Base-by-base conservation (phyloP, 2,329 filamentous ascomycete species). In the Byssothecium circinans region DNA sequence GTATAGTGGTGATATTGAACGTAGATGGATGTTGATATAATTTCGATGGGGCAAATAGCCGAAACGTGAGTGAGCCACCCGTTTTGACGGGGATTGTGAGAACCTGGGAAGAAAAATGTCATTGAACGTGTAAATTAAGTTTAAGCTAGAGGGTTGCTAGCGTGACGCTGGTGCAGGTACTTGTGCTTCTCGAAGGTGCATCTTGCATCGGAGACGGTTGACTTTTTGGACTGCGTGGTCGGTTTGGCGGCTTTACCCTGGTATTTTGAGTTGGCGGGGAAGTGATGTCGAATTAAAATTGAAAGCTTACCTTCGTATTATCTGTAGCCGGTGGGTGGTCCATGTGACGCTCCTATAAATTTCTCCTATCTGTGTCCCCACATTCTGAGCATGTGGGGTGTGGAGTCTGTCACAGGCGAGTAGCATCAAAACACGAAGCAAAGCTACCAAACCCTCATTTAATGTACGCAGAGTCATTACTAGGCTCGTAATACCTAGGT, bases 1-100 rank as follows among this genome's bases (percentile, higher is more conserved):
- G 61, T 41, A 65, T 57, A 65, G 50, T 61, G 52, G 54, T 42
- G 52, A 52, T 42, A 60, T 47, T 56, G 45, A 52, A 34, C 45
- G 60, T 64, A 62, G 32, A 64, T 61, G 54, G 50, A 48, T 11
- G 12, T 32, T 12, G 30, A 38, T 45, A 57, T 54, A 49, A 54
- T 53, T 56, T 19, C 29, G 47, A 42, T 45, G 50, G 45, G 37
- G 49, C 49, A 49, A 58, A 61, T 63, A 65, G 50, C 60, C 61
- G 57, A 58, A 45, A 15, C 30, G 34, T 25, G 10, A 32, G 43
- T 47, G 47, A 41, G 49, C 52, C 23, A 50, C 54, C 50, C 53
- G 44, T 48, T 44, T 47, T 44, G 43, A 45, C 12, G 18, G 46
- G 25, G 39, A 49, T 27, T 44, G 48, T 46, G 30, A 48, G 43